These are phyloP conservation scores for Populus hybrid DNA, from an alignment of 441 rosid genomes.

Conservation along the genomic window DNA sequence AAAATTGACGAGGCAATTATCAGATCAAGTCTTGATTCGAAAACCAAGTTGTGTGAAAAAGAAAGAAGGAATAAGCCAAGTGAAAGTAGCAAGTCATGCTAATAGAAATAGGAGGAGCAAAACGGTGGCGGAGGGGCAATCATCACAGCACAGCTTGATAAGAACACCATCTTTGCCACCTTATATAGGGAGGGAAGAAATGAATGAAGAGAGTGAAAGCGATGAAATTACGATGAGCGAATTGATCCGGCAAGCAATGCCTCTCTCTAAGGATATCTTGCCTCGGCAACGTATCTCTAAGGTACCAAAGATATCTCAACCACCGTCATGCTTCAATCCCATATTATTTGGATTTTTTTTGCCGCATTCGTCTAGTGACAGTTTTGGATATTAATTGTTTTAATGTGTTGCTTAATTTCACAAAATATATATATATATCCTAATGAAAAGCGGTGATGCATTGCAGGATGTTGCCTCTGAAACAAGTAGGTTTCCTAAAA, in stretches of 20 bases:
- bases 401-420: neutral
- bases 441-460: conserved; percentile 15
- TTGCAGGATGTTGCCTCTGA: conserved; percentile 15
- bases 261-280: conserved; percentile 33
- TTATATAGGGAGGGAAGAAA: conserved; percentile 35
- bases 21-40: conserved; percentile 31
- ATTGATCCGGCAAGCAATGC: conserved; percentile 64
- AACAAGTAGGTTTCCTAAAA: conserved; percentile 18
- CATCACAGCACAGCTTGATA: conserved; percentile 28
- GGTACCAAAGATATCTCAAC: conserved; percentile 22
- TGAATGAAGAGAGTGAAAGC: conserved; percentile 35
- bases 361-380: neutral
- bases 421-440: neutral
- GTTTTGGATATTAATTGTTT: neutral
- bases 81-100: conserved; percentile 15
- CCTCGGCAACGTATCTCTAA: conserved; percentile 31
- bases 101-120: conserved; percentile 8
- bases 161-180: conserved; percentile 67
- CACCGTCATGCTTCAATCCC: neutral
- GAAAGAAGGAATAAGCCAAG: conserved; percentile 19
- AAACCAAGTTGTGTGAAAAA: conserved; percentile 21
- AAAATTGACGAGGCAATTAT: conserved; percentile 35
- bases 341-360: no score
- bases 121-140: neutral
- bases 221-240: conserved; percentile 50